Evolutionary conservation across 2,329 filamentous ascomycete species (phyloP), one percentile per base, ranked within the genome.

Genomic region (Claviceps sp.): DNA sequence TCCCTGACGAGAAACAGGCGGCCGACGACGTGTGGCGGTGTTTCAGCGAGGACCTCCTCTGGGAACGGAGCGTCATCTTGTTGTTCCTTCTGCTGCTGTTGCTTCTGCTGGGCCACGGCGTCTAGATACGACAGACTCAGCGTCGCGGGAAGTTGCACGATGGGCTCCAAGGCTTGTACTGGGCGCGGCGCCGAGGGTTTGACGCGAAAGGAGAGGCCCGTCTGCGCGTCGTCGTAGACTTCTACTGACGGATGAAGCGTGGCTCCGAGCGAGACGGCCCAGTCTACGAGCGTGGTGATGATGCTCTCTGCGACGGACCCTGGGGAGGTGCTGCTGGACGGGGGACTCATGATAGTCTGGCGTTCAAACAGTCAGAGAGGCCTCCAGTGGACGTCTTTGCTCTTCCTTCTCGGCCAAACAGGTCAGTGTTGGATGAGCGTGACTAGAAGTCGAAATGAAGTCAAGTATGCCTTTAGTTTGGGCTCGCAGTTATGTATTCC

Each of bases 1-100:
- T 89, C 79, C 55, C 82, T 78, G 61, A 86, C 73, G 5, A 89
- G 72, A 56, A 86, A 84, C 65, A 88, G 84, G 4, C 82, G 76
- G 8, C 79, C 76, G 48, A 82, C 67, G 52, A 85, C 78, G 57
- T 85, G 77, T 0, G 79, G 74, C 1, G 76, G 74, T 2, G 74
- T 64, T 4, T 61, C 59, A 1, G 70, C 58, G 47, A 84, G 64
- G 57, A 86, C 80, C 1, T 61, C 60, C 0, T 57, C 48, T 0
- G 78, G 74, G 47, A 85, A 77, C 55, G 48, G 38, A 24, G 13
- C 7, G 1, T 5, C 8, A 18, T 8, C 30, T 22, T 14, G 26
- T 14, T 16, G 4, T 13, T 22, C 46, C 4, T n/a, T 37, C 47
- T 34, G 24, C 43, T 9, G 47, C 42, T 26, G 37, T 40, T 47